phyloP scores from a whole-genome alignment of 306 rosid genomes.

The Gleditsia sinensis region DNA sequence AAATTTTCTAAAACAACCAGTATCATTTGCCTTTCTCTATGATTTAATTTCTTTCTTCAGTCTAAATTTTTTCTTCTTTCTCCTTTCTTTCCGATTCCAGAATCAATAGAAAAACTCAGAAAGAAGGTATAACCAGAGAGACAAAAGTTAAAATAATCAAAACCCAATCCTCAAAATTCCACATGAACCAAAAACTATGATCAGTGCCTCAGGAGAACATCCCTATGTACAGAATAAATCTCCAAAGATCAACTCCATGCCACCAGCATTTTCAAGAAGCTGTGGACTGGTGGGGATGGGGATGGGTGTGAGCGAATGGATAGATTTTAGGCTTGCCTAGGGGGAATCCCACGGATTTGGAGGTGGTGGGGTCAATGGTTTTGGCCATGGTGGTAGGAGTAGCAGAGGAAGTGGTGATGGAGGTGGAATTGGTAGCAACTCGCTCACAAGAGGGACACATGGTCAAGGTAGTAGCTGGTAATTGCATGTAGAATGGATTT shows the following conservation, averaged over 20 bases:
- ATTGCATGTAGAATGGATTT: constrained; percentile 54
- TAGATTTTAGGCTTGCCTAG: constrained; percentile 37
- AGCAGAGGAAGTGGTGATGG: neutral
- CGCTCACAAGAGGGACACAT: constrained; percentile 67
- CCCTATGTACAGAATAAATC: constrained; percentile 48
- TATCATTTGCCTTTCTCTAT: constrained; percentile 20
- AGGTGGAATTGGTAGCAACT: constrained; percentile 41
- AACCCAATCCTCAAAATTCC: constrained; percentile 34
- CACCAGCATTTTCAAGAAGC: constrained; percentile 41
- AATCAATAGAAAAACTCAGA: constrained; percentile 24
- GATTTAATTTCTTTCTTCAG: constrained; percentile 18
- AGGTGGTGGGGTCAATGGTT: neutral
- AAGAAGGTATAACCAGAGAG: constrained; percentile 15
- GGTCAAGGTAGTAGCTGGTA: constrained; percentile 62
- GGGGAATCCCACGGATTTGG: constrained; percentile 37
- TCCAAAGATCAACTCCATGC: constrained; percentile 9
- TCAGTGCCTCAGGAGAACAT: constrained; percentile 1
- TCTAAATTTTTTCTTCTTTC: constrained; percentile 4
- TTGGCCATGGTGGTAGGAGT: neutral
- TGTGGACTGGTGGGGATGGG: constrained; percentile 43
- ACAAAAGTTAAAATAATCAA: neutral
- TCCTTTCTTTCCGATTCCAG: constrained; percentile 22
- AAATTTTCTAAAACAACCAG: constrained; percentile 13
- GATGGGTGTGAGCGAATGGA: constrained; percentile 47
- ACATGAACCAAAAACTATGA: constrained; percentile 14